Conservation (phyloP, 768 basidiomycete genomes). For the Podaxis carcinomalis region DNA sequence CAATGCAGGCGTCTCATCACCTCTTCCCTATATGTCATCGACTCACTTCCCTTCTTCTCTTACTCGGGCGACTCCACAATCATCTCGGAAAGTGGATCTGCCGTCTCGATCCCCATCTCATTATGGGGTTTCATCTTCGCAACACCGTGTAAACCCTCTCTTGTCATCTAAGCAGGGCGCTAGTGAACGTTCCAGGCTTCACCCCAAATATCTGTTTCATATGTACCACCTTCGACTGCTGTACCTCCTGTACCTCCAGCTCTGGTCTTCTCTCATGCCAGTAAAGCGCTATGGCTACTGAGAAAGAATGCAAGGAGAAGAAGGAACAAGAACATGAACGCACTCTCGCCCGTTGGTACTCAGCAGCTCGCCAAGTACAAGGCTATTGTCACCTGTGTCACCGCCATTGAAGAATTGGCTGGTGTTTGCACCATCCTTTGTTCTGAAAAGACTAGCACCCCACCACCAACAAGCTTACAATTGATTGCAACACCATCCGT, state of each 20-base stretch:
- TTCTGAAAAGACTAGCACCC: conserved; percentile 97
- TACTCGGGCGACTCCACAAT: conserved; percentile 8
- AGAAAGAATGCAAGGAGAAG: conserved; percentile 34
- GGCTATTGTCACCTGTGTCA: conserved; percentile 99
- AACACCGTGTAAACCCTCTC: conserved; percentile 16
- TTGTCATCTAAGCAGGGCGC: conserved; percentile 13
- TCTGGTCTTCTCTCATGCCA: conserved; percentile 39
- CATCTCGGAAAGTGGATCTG: conserved; percentile 4
- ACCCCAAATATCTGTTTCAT: conserved; percentile 14
- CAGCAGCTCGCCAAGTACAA: conserved; percentile 99
- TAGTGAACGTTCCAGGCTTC: conserved; percentile 10
- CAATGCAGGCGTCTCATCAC: conserved; percentile 36
- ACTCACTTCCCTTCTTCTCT: conserved; percentile 23
- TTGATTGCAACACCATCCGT: conserved; percentile 87
- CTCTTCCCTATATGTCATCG: conserved; percentile 33
- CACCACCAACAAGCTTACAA: conserved; percentile 99
- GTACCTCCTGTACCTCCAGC: neutral
- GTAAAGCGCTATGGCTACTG: conserved; percentile 50
- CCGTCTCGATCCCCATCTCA: conserved; percentile 15
- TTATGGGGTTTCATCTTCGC: conserved; percentile 18
- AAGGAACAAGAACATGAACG: conserved; percentile 22
- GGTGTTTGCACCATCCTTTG: conserved; percentile 98
- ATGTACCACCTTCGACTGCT: conserved; percentile 5
- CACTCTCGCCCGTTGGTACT: conserved; percentile 84
- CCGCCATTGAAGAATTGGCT: conserved; percentile 96